Evolutionary conservation across 2,329 filamentous ascomycete species (phyloP), one percentile per base, ranked within the genome.

Genomic region (Trichoderma sp.): DNA sequence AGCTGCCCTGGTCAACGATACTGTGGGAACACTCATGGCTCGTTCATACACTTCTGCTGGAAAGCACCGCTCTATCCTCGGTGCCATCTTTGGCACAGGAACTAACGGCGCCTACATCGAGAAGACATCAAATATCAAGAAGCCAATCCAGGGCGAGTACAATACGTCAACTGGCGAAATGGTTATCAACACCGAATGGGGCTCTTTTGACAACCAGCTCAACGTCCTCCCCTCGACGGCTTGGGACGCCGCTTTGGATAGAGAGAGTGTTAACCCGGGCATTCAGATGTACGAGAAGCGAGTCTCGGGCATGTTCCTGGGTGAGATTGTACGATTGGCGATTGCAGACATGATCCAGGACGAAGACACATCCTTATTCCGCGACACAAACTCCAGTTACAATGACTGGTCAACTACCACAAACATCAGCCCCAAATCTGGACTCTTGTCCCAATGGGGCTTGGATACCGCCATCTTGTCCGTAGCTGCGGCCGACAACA

Each of bases 241-340:
- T 0, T 98, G 93, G 82, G 96, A 99, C 77, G 82, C 84, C 60
- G 86, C 89, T 68, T 85, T 99, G 28, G 95, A 99, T 79, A 82
- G 83, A 68, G 88, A 90, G 70, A 96, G 91, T 72, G 89, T 93
- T 74, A 98, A 99, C 80, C 95, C 94, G 0, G 96, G 96, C 30
- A 89, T 97, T 71, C 96, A 99, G 78, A 97, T 98, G 92, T 99
- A 98, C 77, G 96, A 99, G 83, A 99, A 99, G 86, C 91, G 95
- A 59, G 91, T 99, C 18, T 97, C 94, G 0, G 96, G 96, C 78
- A 98, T 99, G 95, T 99, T 98, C 83, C 81, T 99, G 59, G 96
- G 96, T 66, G 96, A 99, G 80, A 94, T 98, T 71, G 86, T 97
- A 67, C 91, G 96, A 66, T 86, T 93, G 55, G 89, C 90, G 18